Conservation (phyloP, 2,329 filamentous ascomycete genomes). For the Fusarium sarcochroum region DNA sequence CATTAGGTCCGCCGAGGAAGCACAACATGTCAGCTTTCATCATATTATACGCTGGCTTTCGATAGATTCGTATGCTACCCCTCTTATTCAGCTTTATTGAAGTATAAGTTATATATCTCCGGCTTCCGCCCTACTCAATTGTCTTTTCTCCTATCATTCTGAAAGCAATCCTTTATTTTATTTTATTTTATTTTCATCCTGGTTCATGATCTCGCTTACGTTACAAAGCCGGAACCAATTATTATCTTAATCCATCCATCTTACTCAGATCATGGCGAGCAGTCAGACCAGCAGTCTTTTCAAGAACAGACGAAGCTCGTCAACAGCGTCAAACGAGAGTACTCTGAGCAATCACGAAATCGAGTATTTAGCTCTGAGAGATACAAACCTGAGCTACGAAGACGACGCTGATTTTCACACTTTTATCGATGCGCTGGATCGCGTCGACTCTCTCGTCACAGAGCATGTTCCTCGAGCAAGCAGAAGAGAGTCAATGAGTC, state of each 20-base stretch:
- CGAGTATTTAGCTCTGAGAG: conserved; percentile 45
- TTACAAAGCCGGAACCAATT: conserved; percentile 5
- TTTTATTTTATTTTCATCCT: conserved; percentile 11
- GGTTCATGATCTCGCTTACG: not conserved
- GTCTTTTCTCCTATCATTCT: conserved; percentile 16
- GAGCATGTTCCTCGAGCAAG: conserved; percentile 27
- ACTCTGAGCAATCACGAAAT: conserved; percentile 40
- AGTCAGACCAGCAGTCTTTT: conserved; percentile 26
- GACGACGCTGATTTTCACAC: conserved; percentile 47
- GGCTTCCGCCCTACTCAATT: conserved; percentile 20
- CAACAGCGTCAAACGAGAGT: conserved; percentile 40
- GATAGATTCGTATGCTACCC: conserved; percentile 29
- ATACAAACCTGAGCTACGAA: conserved; percentile 44
- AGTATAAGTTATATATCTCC: conserved; percentile 30
- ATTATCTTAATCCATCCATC: not conserved
- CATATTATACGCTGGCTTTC: conserved; percentile 34
- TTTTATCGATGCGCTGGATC: conserved; percentile 46
- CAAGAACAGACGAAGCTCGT: conserved; percentile 34
- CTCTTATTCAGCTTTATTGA: conserved; percentile 26
- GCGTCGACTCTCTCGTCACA: conserved; percentile 43
- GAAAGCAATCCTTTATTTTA: conserved; percentile 5
- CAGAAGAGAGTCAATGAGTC: conserved; percentile 40
- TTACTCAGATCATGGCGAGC: conserved; percentile 33
- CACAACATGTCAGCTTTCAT: conserved; percentile 42
- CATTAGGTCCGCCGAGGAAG: conserved; percentile 20